A percentile compares a stretch with the other conserved stretches of the same genome.
Evolutionary conservation across 2,329 filamentous ascomycete species (phyloP).

Genomic region (Fusarium staphyleae): DNA sequence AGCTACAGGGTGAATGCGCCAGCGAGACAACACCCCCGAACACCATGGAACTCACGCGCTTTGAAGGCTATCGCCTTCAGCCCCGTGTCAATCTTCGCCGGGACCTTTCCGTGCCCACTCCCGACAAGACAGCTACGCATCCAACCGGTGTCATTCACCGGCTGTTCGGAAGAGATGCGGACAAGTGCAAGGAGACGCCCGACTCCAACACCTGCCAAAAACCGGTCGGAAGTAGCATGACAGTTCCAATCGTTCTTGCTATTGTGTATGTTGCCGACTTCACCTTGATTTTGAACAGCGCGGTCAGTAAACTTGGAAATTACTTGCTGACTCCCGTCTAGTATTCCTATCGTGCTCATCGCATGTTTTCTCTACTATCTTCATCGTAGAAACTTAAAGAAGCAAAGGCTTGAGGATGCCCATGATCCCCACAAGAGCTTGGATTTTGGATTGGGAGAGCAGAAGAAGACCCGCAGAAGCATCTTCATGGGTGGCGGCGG

Average conservation of each 20-base stretch:
- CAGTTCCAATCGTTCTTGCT: conserved; percentile 72
- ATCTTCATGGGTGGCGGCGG: conserved; percentile 56
- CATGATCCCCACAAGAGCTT: conserved; percentile 89
- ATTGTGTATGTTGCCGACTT: conserved; percentile 66
- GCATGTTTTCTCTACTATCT: conserved; percentile 74
- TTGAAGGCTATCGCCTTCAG: conserved; percentile 36
- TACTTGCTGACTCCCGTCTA: conserved; percentile 49
- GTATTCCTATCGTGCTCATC: conserved; percentile 76
- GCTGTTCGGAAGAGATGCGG: conserved; percentile 27
- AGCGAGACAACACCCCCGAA: conserved; percentile 5
- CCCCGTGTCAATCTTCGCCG: conserved; percentile 40
- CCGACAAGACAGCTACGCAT: conserved; percentile 7
- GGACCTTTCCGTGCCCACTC: conserved; percentile 10
- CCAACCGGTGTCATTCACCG: conserved; percentile 29
- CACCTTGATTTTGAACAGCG: conserved; percentile 3
- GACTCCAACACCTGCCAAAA: conserved; percentile 63
- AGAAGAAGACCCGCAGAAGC: conserved; percentile 47
- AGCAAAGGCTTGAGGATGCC: conserved; percentile 76
- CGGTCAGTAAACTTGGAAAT: neutral
- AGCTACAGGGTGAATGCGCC: conserved; percentile 18
- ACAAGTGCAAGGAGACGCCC: conserved; percentile 30
- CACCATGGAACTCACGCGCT: conserved; percentile 32
- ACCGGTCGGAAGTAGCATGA: conserved; percentile 60
- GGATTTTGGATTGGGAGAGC: conserved; percentile 81
- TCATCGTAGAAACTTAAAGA: conserved; percentile 78